A percentile compares a stretch with the other conserved stretches of the same genome.
Conservation (phyloP, 2,329 filamentous ascomycete species). For the Cercospora sp. region DNA sequence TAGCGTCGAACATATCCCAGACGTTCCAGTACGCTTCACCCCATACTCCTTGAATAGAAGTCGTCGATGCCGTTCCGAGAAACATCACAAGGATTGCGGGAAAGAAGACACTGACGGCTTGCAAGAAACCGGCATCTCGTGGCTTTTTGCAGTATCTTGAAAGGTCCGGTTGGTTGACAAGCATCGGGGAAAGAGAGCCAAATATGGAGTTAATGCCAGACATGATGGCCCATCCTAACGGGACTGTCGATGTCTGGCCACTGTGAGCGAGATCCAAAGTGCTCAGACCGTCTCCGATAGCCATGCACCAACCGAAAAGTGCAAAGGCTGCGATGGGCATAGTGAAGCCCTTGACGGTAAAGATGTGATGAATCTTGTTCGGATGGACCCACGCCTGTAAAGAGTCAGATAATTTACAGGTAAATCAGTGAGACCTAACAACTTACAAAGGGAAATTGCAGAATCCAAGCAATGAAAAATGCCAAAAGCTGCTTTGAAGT, state of each 20-base stretch:
- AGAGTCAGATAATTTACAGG: conserved; percentile 28
- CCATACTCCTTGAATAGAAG: conserved; percentile 39
- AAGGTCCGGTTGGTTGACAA: conserved; percentile 47
- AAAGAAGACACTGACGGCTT: conserved; percentile 46
- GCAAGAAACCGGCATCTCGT: conserved; percentile 37
- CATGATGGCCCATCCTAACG: conserved; percentile 43
- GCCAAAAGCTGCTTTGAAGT: conserved; percentile 38
- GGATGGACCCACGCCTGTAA: conserved; percentile 43
- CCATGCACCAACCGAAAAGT: conserved; percentile 37
- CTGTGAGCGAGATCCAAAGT: conserved; percentile 26
- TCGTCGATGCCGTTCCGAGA: conserved; percentile 48
- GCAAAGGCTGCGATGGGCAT: conserved; percentile 45
- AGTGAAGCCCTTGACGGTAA: conserved; percentile 22
- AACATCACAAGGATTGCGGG: conserved; percentile 45
- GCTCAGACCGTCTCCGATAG: conserved; percentile 36
- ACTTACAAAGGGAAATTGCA: conserved; percentile 36
- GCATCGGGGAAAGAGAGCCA: conserved; percentile 32
- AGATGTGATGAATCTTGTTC: conserved; percentile 31
- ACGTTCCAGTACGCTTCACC: conserved; percentile 48
- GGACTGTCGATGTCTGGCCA: not conserved
- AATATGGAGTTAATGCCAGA: conserved; percentile 45
- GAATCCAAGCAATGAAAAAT: conserved; percentile 35
- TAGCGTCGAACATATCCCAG: conserved; percentile 46
- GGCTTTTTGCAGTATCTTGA: conserved; percentile 43
- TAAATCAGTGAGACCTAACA: not conserved